Evolutionary conservation across 2,329 filamentous ascomycete genomes (phyloP), one percentile per base, ranked within the genome.

Genomic region (Aspergillus awamori): DNA sequence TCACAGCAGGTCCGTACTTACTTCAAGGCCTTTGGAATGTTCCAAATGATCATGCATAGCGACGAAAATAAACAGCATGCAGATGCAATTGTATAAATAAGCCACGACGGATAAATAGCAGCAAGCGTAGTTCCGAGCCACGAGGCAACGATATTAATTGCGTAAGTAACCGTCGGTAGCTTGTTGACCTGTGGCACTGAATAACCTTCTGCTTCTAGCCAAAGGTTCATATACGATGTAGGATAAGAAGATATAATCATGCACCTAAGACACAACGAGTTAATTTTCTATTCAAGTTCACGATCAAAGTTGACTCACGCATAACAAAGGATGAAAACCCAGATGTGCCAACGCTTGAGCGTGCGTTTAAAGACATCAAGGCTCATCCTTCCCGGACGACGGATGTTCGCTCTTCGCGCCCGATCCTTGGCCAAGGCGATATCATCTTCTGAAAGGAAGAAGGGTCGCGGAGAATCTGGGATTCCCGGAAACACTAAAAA

Each of bases 81-180:
- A 4, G 77, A 76, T 1, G 78, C 76, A 4, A 80, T 71, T 0
- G 77, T 78, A 63, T 82, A 83, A 5, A 84, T 79, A 2, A 74
- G 67, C 82, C 82, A 84, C 0, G 79, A 70, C 0, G 82, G 81
- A 52, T 83, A 83, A 1, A 84, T 81, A 52, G 81, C 78, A 7
- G 82, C 82, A 6, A 84, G 68, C 0, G 82, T 83, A 0, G 82
- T 81, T 0, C 82, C 82, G 0, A 84, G 68, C 70, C 83, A 80
- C 0, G 81, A 83, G 0, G 79, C 73, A 8, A 84, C 70, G 5
- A 83, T 81, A 0, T 76, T 79, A 43, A 84, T 79, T n/a, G 77
- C 81, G 53, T 82, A 79, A 0, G 76, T 78, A 8, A 77, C 80
- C 0, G 82, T 84, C 0, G 82, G 82, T 1, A 84, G 77, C 11